phyloP scores from a whole-genome alignment of 495 filamentous ascomycete genomes.

The Cairneyella variabilis region DNA sequence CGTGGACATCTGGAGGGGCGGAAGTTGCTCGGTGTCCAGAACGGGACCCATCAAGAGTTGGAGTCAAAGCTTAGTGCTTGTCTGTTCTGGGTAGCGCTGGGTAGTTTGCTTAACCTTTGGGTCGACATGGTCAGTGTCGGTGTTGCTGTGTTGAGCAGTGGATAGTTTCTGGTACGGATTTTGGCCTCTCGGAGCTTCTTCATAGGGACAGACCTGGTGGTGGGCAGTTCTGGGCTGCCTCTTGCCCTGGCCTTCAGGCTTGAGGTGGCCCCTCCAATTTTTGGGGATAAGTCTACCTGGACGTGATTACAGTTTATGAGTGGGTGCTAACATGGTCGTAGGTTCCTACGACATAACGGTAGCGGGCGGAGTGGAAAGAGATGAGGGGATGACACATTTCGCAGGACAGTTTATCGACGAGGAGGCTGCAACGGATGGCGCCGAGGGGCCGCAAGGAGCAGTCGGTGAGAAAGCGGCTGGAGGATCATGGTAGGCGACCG shows the following conservation, averaged over 20 bases:
- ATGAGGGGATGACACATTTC: no score
- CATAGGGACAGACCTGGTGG: slow-evolving; percentile 34
- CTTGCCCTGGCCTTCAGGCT: slow-evolving; percentile 31
- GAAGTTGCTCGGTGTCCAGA: slow-evolving; percentile 22
- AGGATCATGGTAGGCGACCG: no score
- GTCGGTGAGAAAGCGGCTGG: no score
- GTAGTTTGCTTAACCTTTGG: slow-evolving; percentile 17
- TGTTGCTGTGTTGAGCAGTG: slow-evolving; percentile 14
- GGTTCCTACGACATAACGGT: slow-evolving; percentile 17
- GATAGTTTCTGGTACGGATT: slow-evolving; percentile 20
- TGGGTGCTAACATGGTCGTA: slow-evolving; percentile 31
- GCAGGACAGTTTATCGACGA: no score
- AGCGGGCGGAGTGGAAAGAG: no score
- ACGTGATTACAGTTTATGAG: slow-evolving; percentile 19
- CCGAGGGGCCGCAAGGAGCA: no score
- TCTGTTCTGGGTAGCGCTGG: slow-evolving; percentile 44
- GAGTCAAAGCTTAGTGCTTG: slow-evolving; percentile 94
- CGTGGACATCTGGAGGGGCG: neutral
- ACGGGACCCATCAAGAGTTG: slow-evolving; percentile 91
- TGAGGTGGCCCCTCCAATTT: slow-evolving; percentile 52
- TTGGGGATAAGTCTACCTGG: slow-evolving; percentile 60
- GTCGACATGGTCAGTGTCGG: neutral
- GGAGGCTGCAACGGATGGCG: no score
- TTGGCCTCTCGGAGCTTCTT: slow-evolving; percentile 23
- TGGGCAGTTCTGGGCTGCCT: slow-evolving; percentile 43